phyloP scores from a whole-genome alignment of 1,139 yeast genomes.

The Yamadazyma epiphylla region DNA sequence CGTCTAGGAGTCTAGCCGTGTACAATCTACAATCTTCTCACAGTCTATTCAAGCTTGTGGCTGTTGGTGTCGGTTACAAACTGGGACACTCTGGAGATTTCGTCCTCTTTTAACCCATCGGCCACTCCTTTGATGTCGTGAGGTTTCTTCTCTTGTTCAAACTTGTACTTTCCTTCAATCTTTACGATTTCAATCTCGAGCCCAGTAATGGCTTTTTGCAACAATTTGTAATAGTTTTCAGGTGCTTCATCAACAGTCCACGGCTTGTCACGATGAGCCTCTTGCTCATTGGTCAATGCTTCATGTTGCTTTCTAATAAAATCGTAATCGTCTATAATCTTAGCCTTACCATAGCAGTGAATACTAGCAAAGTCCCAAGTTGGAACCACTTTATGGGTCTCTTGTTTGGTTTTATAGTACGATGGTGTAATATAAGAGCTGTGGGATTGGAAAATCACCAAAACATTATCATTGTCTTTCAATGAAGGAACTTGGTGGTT shows the following conservation, averaged over 20 bases:
- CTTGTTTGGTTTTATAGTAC: conserved; percentile 56
- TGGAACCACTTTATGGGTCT: conserved; percentile 63
- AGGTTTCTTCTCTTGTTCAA: conserved; percentile 49
- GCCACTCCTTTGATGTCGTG: conserved; percentile 53
- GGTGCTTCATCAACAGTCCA: conserved; percentile 67
- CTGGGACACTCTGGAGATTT: conserved; percentile 17
- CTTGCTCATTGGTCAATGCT: conserved; percentile 47
- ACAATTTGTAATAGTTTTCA: conserved; percentile 37
- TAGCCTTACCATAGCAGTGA: conserved; percentile 55
- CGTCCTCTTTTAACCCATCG: conserved; percentile 37
- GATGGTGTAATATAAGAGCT: conserved; percentile 59
- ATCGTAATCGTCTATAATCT: conserved; percentile 41
- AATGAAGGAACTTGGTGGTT: conserved; percentile 53
- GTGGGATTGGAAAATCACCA: conserved; percentile 53
- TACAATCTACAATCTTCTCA: too few relatives aligned
- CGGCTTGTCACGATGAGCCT: conserved; percentile 33
- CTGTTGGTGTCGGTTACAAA: conserved; percentile 19
- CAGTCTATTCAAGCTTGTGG: not conserved
- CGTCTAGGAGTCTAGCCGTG: too few relatives aligned
- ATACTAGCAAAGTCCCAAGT: conserved; percentile 71
- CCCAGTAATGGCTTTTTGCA: conserved; percentile 58
- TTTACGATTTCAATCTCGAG: conserved; percentile 49
- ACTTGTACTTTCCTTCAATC: conserved; percentile 57
- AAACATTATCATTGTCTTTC: conserved; percentile 34
- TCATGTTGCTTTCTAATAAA: conserved; percentile 48